Conservation (phyloP, 257 asterid species). For the Solanum acaule region DNA sequence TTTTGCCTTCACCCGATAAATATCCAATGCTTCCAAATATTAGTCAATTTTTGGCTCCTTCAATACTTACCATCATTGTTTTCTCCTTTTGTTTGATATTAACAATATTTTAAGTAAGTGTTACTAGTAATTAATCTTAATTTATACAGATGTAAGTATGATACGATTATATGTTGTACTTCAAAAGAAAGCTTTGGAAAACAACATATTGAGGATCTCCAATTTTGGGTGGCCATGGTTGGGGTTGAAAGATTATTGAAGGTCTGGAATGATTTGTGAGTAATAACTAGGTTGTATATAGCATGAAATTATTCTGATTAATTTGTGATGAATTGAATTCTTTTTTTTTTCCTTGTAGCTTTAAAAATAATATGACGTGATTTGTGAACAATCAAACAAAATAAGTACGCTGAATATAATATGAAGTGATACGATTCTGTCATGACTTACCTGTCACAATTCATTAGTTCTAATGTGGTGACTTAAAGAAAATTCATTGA, state of each 20-base stretch:
- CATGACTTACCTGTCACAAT: background rate
- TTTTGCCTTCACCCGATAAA: constrained; percentile 55
- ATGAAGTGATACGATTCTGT: background rate
- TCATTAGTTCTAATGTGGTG: background rate
- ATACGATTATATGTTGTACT: background rate
- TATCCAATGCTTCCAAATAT: constrained; percentile 54
- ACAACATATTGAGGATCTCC: background rate
- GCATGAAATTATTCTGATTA: background rate
- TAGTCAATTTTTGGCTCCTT: constrained; percentile 1
- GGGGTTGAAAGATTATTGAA: background rate
- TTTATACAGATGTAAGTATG: background rate
- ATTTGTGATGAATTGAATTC: background rate
- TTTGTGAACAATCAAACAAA: background rate
- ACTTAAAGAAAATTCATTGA: no score
- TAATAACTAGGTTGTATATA: background rate
- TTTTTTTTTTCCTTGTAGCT: background rate
- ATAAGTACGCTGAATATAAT: background rate
- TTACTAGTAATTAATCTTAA: background rate
- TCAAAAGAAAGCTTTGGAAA: background rate
- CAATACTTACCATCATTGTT: background rate
- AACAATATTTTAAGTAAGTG: background rate
- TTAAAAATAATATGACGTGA: background rate
- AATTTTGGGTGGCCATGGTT: background rate
- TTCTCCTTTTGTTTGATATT: constrained; percentile 2
- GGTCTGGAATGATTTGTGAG: background rate